A percentile compares a stretch with the other conserved stretches of the same genome.
Conservation (phyloP, 2,329 filamentous ascomycete species). For the Penicillium sp. region DNA sequence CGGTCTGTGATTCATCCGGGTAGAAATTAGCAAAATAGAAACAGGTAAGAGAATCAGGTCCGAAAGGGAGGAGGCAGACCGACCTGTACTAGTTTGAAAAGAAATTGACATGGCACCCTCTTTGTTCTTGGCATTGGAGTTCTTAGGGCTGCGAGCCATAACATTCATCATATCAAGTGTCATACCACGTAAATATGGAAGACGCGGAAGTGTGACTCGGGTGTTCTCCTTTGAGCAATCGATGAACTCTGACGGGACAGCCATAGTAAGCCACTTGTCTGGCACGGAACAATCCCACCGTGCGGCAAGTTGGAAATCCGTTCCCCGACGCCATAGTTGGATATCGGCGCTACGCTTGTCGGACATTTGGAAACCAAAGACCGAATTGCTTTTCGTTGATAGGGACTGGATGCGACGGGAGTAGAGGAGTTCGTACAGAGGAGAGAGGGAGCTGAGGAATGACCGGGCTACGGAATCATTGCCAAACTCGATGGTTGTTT, state of each 20-base stretch:
- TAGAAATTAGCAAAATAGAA: not conserved
- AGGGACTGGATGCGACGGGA: slow-evolving; percentile 26
- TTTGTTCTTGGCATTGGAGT: slow-evolving; percentile 12
- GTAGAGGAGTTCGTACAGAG: slow-evolving; percentile 25
- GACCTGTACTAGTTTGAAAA: slow-evolving; percentile 25
- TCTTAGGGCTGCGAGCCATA: slow-evolving; percentile 23
- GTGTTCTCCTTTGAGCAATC: slow-evolving; percentile 20
- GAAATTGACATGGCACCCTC: slow-evolving; percentile 24
- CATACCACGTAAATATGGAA: slow-evolving; percentile 22
- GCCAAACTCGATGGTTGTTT: slow-evolving; percentile 20
- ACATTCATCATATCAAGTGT: slow-evolving; percentile 29
- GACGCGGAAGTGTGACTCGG: slow-evolving; percentile 18
- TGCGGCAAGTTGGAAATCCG: slow-evolving; percentile 21
- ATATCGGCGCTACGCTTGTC: slow-evolving; percentile 27
- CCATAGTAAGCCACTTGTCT: slow-evolving; percentile 30
- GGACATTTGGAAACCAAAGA: slow-evolving; percentile 22
- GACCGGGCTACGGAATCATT: slow-evolving; percentile 14
- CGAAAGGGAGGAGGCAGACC: not conserved
- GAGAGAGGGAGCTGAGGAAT: slow-evolving; percentile 29
- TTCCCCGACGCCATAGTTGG: slow-evolving; percentile 29
- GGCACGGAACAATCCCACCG: slow-evolving; percentile 27
- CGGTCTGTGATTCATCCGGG: slow-evolving; percentile 10
- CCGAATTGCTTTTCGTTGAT: slow-evolving; percentile 21
- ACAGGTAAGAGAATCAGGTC: not conserved
- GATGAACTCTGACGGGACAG: slow-evolving; percentile 13